Evolutionary conservation across 495 filamentous ascomycete species (phyloP), one percentile per base, ranked within the genome.

Genomic region (Hypoxylon lienhwacheense): DNA sequence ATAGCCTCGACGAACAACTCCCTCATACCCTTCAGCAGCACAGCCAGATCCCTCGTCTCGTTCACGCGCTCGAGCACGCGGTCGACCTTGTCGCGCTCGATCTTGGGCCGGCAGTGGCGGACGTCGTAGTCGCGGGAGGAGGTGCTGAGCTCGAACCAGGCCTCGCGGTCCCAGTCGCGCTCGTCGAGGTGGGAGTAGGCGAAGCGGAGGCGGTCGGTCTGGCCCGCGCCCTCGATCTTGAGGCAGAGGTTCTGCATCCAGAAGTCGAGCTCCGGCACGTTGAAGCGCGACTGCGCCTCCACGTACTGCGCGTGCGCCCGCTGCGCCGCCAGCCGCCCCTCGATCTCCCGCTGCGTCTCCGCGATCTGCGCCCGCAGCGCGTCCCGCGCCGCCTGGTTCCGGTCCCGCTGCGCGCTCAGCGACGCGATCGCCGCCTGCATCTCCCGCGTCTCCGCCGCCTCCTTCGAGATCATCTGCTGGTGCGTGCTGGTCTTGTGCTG

Each of bases 191-290:
- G 87, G n/a, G 81, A 90, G 66, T 87, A 98, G 3, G 91, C 81
- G 74, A 98, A 95, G 70, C 91, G 95, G 54, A 98, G 75, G 28
- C 88, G 77, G 70, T 97, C 91, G 45, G 87, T 84, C 41, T 79
- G 77, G 0, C 92, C 92, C 0, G 87, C 87, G 3, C 93, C 93
- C 67, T 97, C 91, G 66, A 98, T 92, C 41, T 86, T 77, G 73
- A 97, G 62, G 50, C 92, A 87, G 53, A 98, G 74, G 67, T 90
- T 90, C 47, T 88, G 85, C 64, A 95, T 85, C 95, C 95, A 98
- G 69, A 98, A 97, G 29, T 90, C 86, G 29, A 97, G 77, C 69
- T 98, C 93, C 2, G 93, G 93, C 33, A 86, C 80, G 69, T 97
- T 96, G 53, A 88, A 85, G 32, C 89, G 80, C 26, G 86, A 78